Evolutionary conservation across 2,329 filamentous ascomycete genomes (phyloP), one percentile per base, ranked within the genome.

Genomic region (Fonsecaea multimorphosa): DNA sequence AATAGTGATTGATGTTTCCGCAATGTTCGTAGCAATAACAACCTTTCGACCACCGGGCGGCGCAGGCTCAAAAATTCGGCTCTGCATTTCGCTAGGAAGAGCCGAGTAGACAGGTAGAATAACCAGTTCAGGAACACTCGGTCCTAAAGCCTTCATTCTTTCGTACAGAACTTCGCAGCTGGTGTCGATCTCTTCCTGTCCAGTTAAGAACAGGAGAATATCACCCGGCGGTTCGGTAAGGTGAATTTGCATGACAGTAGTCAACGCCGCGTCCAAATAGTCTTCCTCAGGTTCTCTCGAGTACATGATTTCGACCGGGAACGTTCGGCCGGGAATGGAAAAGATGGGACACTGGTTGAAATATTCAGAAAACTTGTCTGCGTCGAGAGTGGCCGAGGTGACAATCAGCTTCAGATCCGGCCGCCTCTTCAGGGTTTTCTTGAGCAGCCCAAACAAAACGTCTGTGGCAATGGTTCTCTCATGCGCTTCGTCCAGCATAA

Each of bases 401-500:
- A 98, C 93, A 73, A 99, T 98, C 53, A 99, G 83, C 77, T 97
- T 96, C 70, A 99, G 83, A 74, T 99, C 95, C 0, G 91, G 88
- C 57, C 95, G 85, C 69, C 91, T 84, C 77, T 93, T 93, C 22
- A 97, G 78, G 0, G 95, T 94, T 81, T 98, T 97, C 79, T 99
- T 99, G 55, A 99, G 81, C 64, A 99, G 79, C 0, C 92, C 94
- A 76, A 99, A 98, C 2, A 99, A 84, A 2, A 99, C 92, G 78
- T 99, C 95, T 0, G 95, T 99, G 0, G 94, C 87, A 72, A 99
- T 96, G 0, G 95, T 99, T 66, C 95, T 89, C 77, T 99, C 95
- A 87, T 99, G 95, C 3, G 95, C 95, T 76, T 99, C 95, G 76
- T 99, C 95, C 72, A 99, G 85, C 89, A 99, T 99, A 74, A 99